A percentile compares a stretch with the other conserved stretches of the same genome.
phyloP scores from a whole-genome alignment of 148 eudicot species.

The Pouteria glomerata region DNA sequence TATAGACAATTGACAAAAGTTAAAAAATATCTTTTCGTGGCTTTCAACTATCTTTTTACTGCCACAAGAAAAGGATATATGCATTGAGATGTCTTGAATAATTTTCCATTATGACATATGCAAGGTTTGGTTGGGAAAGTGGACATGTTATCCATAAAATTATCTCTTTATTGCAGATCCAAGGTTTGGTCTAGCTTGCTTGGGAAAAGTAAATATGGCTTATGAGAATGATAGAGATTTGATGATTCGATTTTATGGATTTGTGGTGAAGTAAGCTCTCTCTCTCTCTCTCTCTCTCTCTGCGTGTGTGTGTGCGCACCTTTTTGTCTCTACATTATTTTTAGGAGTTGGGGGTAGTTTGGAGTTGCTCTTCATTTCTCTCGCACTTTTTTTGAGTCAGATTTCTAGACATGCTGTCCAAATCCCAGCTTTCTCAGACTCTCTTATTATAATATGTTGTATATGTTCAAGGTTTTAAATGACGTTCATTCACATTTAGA shows the following conservation, averaged over 20 bases:
- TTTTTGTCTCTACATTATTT: not conserved
- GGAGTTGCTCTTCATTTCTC: not conserved
- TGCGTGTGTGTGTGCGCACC: not conserved
- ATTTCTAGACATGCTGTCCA: not conserved
- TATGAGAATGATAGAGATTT: slow-evolving; percentile 80
- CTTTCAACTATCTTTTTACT: not conserved
- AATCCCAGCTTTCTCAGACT: not conserved
- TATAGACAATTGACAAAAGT: not conserved
- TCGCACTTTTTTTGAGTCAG: not conserved
- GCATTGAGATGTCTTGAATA: too few species aligned
- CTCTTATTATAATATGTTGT: not conserved
- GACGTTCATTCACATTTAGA: not conserved
- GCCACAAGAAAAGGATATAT: not conserved
- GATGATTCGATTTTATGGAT: slow-evolving; percentile 78
- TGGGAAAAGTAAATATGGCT: slow-evolving; percentile 80
- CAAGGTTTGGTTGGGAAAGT: not conserved
- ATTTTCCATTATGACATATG: not conserved
- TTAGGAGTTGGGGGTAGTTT: not conserved
- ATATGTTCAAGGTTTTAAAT: not conserved
- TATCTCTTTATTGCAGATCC: slow-evolving; percentile 55
- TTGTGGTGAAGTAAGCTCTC: slow-evolving; percentile 65
- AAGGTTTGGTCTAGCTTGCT: slow-evolving; percentile 77
- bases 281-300: slow-evolving; percentile 9
- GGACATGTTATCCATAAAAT: not conserved
- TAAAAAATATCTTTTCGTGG: not conserved